Conservation (phyloP, 2,329 filamentous ascomycete species). For the Hypoxylon sp. region DNA sequence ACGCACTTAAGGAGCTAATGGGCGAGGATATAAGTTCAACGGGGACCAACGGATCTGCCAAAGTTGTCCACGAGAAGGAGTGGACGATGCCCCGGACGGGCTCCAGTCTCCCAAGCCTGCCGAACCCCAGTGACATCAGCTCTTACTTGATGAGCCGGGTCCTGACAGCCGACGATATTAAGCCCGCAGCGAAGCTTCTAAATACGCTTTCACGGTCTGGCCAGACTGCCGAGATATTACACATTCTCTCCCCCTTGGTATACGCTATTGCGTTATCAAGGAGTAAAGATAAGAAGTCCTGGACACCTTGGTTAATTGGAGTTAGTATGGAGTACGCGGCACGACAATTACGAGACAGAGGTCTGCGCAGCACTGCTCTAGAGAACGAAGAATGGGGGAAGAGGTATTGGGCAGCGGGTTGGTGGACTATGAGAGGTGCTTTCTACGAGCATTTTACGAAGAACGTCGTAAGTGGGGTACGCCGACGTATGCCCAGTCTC, state of each 20-base stretch:
- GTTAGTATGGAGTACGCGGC: constrained; percentile 89
- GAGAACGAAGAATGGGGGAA: constrained; percentile 92
- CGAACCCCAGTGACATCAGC: constrained; percentile 85
- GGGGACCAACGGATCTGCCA: constrained; percentile 61
- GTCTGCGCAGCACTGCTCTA: constrained; percentile 85
- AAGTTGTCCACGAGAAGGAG: constrained; percentile 70
- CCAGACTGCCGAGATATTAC: constrained; percentile 88
- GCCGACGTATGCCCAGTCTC: constrained; percentile 83
- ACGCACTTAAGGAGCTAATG: constrained; percentile 54
- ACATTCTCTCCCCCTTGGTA: constrained; percentile 88
- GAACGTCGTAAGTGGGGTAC: constrained; percentile 79
- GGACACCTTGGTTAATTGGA: constrained; percentile 93
- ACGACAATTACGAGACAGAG: constrained; percentile 82
- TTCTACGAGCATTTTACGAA: constrained; percentile 95
- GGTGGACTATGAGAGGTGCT: constrained; percentile 97
- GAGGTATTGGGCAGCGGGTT: constrained; percentile 89
- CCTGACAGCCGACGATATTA: constrained; percentile 95
- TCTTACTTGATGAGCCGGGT: constrained; percentile 91
- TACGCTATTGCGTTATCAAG: constrained; percentile 88
- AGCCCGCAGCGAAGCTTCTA: constrained; percentile 88
- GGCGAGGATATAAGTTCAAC: constrained; percentile 56
- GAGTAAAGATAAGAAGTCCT: constrained; percentile 80
- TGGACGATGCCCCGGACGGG: constrained; percentile 98
- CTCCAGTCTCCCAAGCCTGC: constrained; percentile 85
- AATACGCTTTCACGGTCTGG: constrained; percentile 81